Percentiles rank a stretch among this genome's conserved stretches.
Conservation (phyloP, 208 protist genomes). For the Sergeia podlipaevii region DNA sequence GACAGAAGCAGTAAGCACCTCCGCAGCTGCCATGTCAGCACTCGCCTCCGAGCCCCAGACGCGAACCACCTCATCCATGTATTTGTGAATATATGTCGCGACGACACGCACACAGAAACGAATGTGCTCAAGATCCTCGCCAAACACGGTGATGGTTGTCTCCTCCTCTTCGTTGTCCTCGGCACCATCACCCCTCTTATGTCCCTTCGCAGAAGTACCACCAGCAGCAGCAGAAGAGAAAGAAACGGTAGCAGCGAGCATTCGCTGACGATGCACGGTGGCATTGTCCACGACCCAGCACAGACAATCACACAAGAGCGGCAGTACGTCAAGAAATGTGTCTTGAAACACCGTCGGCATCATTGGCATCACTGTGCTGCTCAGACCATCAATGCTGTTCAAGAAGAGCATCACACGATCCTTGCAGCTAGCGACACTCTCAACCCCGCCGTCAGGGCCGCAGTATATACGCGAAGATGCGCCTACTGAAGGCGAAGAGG, state of each 20-base stretch:
- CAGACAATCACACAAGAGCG: conserved; percentile 66
- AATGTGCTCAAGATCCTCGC: conserved; percentile 80
- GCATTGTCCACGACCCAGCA: conserved; percentile 70
- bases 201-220: no score
- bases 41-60: conserved; percentile 5
- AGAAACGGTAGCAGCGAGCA: no score
- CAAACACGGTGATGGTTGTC: conserved; percentile 31
- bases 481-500: no score
- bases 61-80: conserved; percentile 29
- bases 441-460: no score
- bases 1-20: no score
- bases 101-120: conserved; percentile 83
- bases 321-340: conserved; percentile 70
- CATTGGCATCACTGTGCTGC: conserved; percentile 61
- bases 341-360: conserved; percentile 59
- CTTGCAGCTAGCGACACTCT: no score
- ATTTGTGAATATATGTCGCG: conserved; percentile 81
- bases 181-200: background rate
- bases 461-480: no score
- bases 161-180: background rate
- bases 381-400: conserved; percentile 71
- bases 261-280: conserved; percentile 10
- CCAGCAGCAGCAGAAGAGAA: no score
- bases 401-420: conserved; percentile 62
- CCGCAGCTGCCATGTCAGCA: background rate